Evolutionary conservation across 2,329 filamentous ascomycete genomes (phyloP), one percentile per base, ranked within the genome.

Genomic region (Aspergillus spinulosporus): DNA sequence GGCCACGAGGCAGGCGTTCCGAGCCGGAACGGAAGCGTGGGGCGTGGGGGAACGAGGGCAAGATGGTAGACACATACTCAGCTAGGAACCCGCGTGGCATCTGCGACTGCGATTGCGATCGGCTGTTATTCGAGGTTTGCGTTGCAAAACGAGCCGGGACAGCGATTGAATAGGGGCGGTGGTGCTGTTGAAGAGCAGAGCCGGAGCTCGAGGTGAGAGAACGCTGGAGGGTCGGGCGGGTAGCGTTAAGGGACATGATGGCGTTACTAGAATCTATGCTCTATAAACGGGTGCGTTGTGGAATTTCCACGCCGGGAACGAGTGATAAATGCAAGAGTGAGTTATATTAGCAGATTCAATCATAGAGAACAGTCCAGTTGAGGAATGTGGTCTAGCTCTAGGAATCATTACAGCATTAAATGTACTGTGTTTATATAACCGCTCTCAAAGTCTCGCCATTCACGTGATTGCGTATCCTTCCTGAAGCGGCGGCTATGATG

Each of bases 391-490:
- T 32, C 32, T n/a, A 15, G 36, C 37, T 21, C 21, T 21, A 21
- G 21, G 21, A 21, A 21, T 21, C 21, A 21, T 21, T 21, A 21
- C 21, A 21, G 21, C 21, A 21, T 21, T 21, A 21, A 12, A 48
- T 32, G 6, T 32, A 28, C 9, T 3, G 11, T 45, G 47, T 56
- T 43, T 54, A 47, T 46, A 40, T 28, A 26, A 21, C 21, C 21
- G 21, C 21, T 21, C 21, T 21, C 21, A 8, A 50, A 2, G 29
- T 11, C 9, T 12, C 26, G 21, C 7, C 21, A 6, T 42, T 21
- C 46, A 45, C 36, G 45, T 55, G 34, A 44, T 26, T n/a, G 40
- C 14, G 37, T 40, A 49, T 40, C 46, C n/a, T 40, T 44, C 53
- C 53, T 28, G 32, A 39, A 45, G n/a, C 39, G 32, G 47, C 29